Base-by-base conservation (phyloP, 805 yeast genomes). In the Starmerella davenportii region DNA sequence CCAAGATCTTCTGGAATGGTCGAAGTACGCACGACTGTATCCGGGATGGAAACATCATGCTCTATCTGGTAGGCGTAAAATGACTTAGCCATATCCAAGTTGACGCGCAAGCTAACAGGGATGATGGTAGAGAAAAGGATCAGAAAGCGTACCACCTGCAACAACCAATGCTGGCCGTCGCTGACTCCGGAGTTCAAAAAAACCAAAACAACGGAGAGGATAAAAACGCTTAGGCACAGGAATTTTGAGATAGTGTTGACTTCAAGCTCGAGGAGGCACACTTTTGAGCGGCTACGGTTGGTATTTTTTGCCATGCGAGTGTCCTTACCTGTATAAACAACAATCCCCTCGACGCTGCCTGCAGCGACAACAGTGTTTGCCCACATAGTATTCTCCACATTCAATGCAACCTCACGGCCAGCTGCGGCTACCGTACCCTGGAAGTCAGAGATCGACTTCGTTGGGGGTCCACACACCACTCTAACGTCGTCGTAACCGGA, bases 1-100 rank as follows among this genome's bases (percentile, higher is more conserved):
- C 99, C 99, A 46, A 90, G 64, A 59, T 90, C 99, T 58, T 90
- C 99, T 1, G 98, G 98, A 34, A 90, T 90, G 0, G 98, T 92
- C 40, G 95, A 81, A 1, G 98, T 90, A 54, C 99, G 72, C 4
- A 92, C 99, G 38, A 92, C 73, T 0, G 96, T 85, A 5, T 75
- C 81, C 2, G 81, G 76, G 16, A 90, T 90, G 3, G 74, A 66
- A 14, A 55, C 46, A 55, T 90, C 99, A 44, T 80, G 84, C 56
- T 90, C 93, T 45, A 92, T 90, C 55, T 90, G 95, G 43, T 80
- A 74, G 1, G 96, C 95, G 54, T 90, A 90, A 2, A 90, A 95
- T 0, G 94, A 76, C 57, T 90, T 90, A 8, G 95, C 98, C 53
- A 90, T 69, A 57, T 90, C 99, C 30, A 90, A 63, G 56, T 90